Evolutionary conservation across 257 asterid genomes (phyloP).

Genomic region (Haberlea rhodopensis): DNA sequence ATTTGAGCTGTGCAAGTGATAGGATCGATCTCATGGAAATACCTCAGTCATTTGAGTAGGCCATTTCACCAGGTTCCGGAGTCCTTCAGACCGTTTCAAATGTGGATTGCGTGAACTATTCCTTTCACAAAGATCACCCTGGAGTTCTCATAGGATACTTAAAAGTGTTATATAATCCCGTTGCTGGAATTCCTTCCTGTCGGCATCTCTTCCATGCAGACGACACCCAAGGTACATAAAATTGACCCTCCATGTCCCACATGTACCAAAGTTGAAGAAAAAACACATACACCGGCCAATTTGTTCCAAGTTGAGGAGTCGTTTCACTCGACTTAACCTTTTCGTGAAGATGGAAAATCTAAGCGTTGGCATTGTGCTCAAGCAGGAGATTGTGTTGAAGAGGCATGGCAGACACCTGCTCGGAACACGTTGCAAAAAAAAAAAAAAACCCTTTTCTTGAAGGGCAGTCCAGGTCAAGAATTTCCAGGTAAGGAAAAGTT

Average conservation of each 20-base stretch:
- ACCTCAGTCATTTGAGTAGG: conserved; percentile 39
- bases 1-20: conserved; percentile 47
- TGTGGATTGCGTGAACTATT: conserved; percentile 51
- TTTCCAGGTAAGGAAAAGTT: conserved; percentile 39
- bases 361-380: conserved; percentile 50
- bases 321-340: conserved; percentile 39
- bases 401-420: conserved; percentile 38
- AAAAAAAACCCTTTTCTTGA: conserved; percentile 40
- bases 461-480: conserved; percentile 40
- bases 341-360: conserved; percentile 47
- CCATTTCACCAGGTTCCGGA: conserved; percentile 20
- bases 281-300: conserved; percentile 37
- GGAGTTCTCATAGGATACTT: conserved; percentile 50
- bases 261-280: conserved; percentile 39
- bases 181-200: conserved; percentile 57
- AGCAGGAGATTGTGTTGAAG: conserved; percentile 52
- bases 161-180: conserved; percentile 54
- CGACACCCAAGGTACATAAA: conserved; percentile 45
- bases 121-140: conserved; percentile 56
- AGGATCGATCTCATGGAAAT: conserved; percentile 43
- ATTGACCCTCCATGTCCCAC: conserved; percentile 55
- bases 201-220: conserved; percentile 52
- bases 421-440: conserved; percentile 35
- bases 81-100: conserved; percentile 36
- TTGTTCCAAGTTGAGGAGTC: conserved; percentile 32